These are phyloP conservation scores for Hypoxylon subgilvum DNA, from an alignment of 495 filamentous ascomycete species.

Conservation along the genomic window DNA sequence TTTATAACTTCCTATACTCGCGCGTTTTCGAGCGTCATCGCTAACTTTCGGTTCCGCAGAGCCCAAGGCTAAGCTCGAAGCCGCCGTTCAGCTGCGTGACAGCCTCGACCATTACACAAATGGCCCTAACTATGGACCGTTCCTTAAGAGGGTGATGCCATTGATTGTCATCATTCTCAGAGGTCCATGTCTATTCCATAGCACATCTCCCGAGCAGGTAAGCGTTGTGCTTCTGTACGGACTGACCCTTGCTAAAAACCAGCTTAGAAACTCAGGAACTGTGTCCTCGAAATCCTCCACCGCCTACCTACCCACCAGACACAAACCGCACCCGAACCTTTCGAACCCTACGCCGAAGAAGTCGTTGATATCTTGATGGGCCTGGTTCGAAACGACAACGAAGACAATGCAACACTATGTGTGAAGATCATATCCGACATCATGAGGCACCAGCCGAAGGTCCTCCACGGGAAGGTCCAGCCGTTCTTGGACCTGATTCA, in stretches of 20 bases:
- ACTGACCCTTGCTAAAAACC: conserved; percentile 27
- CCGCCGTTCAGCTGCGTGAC: conserved; percentile 81
- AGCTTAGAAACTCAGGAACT: conserved; percentile 82
- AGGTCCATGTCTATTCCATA: conserved; percentile 89
- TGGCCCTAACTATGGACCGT: conserved; percentile 68
- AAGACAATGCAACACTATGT: conserved; percentile 96
- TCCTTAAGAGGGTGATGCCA: conserved; percentile 85
- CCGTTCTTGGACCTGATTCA: conserved; percentile 89
- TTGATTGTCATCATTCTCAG: conserved; percentile 85
- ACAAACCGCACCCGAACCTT: conserved; percentile 69
- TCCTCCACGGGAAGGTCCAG: conserved; percentile 79
- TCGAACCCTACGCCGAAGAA: conserved; percentile 84
- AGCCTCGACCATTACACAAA: conserved; percentile 72
- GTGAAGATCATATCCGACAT: conserved; percentile 98
- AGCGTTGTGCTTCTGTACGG: not conserved
- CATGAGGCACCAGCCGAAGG: conserved; percentile 87
- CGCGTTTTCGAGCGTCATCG: not conserved
- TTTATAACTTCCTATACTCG: not conserved
- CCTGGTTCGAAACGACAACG: conserved; percentile 88
- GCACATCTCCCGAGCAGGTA: conserved; percentile 83
- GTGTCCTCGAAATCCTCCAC: conserved; percentile 91
- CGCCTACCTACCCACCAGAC: conserved; percentile 74
- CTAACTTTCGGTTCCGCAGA: conserved; percentile 56
- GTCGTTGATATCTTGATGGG: conserved; percentile 88
- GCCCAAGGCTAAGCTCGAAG: conserved; percentile 73